Conservation (phyloP, 306 rosid species). For the Purshia tridentata region DNA sequence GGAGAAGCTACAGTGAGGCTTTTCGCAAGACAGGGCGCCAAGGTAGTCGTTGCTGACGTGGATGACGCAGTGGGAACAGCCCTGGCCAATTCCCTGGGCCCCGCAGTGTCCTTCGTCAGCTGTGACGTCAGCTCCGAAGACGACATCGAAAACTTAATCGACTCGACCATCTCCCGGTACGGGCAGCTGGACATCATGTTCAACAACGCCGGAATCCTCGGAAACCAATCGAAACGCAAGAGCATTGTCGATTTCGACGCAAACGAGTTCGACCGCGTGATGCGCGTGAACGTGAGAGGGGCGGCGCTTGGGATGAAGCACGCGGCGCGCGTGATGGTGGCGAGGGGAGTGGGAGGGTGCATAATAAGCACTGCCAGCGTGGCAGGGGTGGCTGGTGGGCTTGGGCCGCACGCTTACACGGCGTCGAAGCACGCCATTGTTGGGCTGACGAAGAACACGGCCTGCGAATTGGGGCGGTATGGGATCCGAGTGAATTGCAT, state of each 20-base stretch:
- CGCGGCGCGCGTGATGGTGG: conserved; percentile 84
- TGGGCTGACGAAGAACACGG: conserved; percentile 73
- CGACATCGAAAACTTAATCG: conserved; percentile 52
- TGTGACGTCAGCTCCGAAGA: conserved; percentile 74
- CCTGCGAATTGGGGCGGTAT: conserved; percentile 73
- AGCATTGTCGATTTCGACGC: conserved; percentile 71
- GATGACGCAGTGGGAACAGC: conserved; percentile 50
- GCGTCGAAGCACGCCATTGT: conserved; percentile 94
- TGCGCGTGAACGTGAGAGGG: conserved; percentile 82
- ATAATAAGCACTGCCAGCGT: conserved; percentile 76
- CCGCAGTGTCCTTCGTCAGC: conserved; percentile 51
- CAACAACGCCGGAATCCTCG: conserved; percentile 88
- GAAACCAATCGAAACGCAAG: conserved; percentile 63
- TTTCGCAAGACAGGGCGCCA: conserved; percentile 78
- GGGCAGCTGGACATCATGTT: conserved; percentile 77
- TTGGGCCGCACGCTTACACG: conserved; percentile 88
- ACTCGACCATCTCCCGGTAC: conserved; percentile 43
- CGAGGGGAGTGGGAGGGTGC: conserved; percentile 49
- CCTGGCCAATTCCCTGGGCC: conserved; percentile 55
- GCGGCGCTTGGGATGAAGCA: conserved; percentile 85
- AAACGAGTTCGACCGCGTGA: conserved; percentile 61
- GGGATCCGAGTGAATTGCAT: conserved; percentile 85
- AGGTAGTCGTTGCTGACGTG: conserved; percentile 72
- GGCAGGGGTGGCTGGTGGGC: conserved; percentile 74
- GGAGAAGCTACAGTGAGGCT: conserved; percentile 76